Percentiles rank a stretch among this genome's conserved stretches.
Conservation (phyloP, 352 stramenopile genomes). For the Phytophthora crassamura region DNA sequence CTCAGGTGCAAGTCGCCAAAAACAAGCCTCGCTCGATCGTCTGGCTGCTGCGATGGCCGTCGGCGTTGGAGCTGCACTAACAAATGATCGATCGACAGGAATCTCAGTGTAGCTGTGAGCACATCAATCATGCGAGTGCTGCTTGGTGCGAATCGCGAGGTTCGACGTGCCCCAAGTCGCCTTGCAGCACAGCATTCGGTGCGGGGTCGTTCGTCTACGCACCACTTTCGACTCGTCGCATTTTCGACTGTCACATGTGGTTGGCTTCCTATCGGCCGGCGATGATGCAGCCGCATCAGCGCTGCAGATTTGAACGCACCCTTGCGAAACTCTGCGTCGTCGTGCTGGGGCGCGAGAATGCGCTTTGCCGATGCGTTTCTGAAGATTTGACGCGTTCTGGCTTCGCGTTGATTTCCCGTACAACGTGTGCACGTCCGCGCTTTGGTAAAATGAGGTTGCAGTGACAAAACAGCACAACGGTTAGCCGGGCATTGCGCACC, state of each 20-base stretch:
- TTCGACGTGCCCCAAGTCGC: background rate
- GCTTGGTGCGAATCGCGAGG: slow-evolving; percentile 1
- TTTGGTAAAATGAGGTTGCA: no score
- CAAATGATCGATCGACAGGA: no score
- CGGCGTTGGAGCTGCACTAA: background rate
- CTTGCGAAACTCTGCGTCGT: background rate
- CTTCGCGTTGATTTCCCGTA: no score
- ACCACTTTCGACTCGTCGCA: slow-evolving; percentile 28
- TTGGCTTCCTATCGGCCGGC: slow-evolving; percentile 15
- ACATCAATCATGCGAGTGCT: background rate
- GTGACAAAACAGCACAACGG: no score
- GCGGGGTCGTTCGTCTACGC: slow-evolving; percentile 19
- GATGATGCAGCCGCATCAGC: slow-evolving; percentile 17
- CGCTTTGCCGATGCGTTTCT: background rate
- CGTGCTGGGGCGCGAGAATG: background rate
- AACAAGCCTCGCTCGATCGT: background rate
- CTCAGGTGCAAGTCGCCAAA: background rate
- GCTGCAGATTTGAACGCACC: slow-evolving; percentile 8
- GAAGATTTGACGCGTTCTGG: background rate
- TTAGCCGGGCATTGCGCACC: no score
- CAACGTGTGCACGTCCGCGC: no score
- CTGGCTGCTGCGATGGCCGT: slow-evolving; percentile 10
- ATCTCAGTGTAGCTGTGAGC: background rate
- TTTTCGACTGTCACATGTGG: slow-evolving; percentile 35
- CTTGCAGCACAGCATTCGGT: background rate